Evolutionary conservation across 2,329 filamentous ascomycete genomes (phyloP), one percentile per base, ranked within the genome.

Genomic region (Aureobasidium sp.): DNA sequence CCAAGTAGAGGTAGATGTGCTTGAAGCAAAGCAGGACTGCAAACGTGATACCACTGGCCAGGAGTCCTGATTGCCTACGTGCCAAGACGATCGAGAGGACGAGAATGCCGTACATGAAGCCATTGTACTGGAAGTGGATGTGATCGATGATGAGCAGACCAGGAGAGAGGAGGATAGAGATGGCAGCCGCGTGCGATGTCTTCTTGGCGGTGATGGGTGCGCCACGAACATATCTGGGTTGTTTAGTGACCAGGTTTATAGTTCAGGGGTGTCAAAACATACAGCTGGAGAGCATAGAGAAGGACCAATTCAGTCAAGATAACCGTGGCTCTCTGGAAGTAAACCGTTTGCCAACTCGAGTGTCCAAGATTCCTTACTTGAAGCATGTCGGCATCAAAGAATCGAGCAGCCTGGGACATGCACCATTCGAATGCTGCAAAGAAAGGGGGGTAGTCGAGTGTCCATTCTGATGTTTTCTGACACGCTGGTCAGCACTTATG

Each of bases 91-190:
- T 81, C 2, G 94, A 97, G 58, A 93, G 79, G 38, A 97, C 83
- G 54, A 99, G 79, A 45, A 97, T 78, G 38, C 94, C 94, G 72
- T 97, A 99, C 75, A 99, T 84, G 75, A 92, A 91, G 42, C 94
- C 93, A 77, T 99, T 99, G 78, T 99, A 99, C 78, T 99, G 94
- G 74, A 99, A 99, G 74, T 96, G 92, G 65, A 96, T 93, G 73
- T 99, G 94, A 70, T 99, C 94, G 73, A 99, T 97, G 71, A 99
- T 95, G 62, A 99, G 80, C 37, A 99, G 83, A 1, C 93, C 94
- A 0, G 94, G 94, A 0, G 92, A 97, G 13, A 97, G 83, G 3
- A 97, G 78, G 62, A 99, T 86, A 0, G 93, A 96, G 60, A 97
- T 80, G 25, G 92, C 91, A 49, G 88, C 89, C 25, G 89, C 90